Base-by-base conservation (phyloP, 129 eudicot species). In the Pittosporum tobira region DNA sequence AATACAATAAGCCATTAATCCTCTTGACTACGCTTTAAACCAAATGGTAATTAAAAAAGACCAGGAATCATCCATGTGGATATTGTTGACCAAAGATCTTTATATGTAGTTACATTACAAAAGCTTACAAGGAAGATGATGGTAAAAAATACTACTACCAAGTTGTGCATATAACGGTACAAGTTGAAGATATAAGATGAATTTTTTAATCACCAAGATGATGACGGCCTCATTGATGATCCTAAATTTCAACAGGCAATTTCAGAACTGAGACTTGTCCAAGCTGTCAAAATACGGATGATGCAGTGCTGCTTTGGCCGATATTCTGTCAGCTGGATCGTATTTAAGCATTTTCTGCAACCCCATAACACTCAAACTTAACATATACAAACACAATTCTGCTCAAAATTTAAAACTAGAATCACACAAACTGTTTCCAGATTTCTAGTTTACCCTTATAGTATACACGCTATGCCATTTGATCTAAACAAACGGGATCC, bases 221-320 rank as follows among this genome's bases (percentile, higher is more conserved):
- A 81, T 81, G 79, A 61, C 61, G 63, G 53, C 27, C 43, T 75
- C 40, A 5, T 31, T 16, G 11, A 4, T 50, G 15, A 58, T 16
- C 45, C 18, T 3, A 46, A 34, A 37, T 7, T 4, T 15, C 25
- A 28, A 14, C n/a, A 51, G 47, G 62, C 51, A 29, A 27, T 37
- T 29, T 82, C 75, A 89, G 79, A 72, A 89, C 71, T 85, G 95
- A 43, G 91, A 82, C 71, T 81, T 82, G 59, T 89, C 95, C 59
- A 89, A 69, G 71, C 69, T 80, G 64, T 89, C 84, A 12, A 90
- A 90, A 75, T 79, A 85, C 14, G 94, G 80, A 71, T 90, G 97
- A 66, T 90, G 89, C 69, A 90, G 54, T n/a, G 97, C 97, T 62
- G 63, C 84, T 68, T 90, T 90, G 15, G 95, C 97, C 1, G 97